Conservation (phyloP, 805 yeast genomes). For the Zygoascus ofunaensis region DNA sequence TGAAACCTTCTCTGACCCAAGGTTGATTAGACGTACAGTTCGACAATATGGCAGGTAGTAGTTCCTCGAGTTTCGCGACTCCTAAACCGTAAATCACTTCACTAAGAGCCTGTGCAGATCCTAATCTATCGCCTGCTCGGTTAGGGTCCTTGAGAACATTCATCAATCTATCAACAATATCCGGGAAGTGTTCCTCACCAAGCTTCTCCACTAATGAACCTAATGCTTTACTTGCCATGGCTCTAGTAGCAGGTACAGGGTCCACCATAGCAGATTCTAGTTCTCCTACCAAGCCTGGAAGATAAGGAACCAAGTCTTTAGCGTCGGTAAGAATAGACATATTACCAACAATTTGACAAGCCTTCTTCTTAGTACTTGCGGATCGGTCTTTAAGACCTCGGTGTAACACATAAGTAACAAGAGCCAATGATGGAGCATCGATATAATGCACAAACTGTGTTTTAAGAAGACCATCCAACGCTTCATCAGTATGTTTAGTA, state of each 20-base stretch:
- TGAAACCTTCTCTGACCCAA: constrained; percentile 80
- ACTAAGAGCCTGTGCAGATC: constrained; percentile 93
- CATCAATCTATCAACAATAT: constrained; percentile 70
- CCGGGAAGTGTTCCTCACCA: constrained; percentile 95
- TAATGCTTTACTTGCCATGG: constrained; percentile 93
- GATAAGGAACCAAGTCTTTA: constrained; percentile 75
- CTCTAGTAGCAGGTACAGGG: constrained; percentile 94
- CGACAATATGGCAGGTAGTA: constrained; percentile 68
- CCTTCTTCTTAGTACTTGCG: constrained; percentile 84
- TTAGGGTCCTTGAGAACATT: constrained; percentile 66
- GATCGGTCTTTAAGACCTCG: constrained; percentile 93
- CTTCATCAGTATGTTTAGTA: constrained; percentile 77
- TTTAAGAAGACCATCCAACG: constrained; percentile 72
- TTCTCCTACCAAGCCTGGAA: constrained; percentile 67
- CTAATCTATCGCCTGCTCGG: constrained; percentile 84
- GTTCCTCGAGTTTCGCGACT: constrained; percentile 73
- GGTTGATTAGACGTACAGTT: constrained; percentile 60
- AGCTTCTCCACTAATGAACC: constrained; percentile 94
- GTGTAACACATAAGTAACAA: constrained; percentile 87
- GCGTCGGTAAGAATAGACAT: constrained; percentile 94
- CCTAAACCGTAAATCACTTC: constrained; percentile 94
- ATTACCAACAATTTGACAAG: constrained; percentile 97
- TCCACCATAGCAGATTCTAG: constrained; percentile 94
- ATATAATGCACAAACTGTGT: constrained; percentile 96
- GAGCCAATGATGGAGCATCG: constrained; percentile 95